Base-by-base conservation (phyloP, 257 asterid genomes). In the Petrea volubilis region DNA sequence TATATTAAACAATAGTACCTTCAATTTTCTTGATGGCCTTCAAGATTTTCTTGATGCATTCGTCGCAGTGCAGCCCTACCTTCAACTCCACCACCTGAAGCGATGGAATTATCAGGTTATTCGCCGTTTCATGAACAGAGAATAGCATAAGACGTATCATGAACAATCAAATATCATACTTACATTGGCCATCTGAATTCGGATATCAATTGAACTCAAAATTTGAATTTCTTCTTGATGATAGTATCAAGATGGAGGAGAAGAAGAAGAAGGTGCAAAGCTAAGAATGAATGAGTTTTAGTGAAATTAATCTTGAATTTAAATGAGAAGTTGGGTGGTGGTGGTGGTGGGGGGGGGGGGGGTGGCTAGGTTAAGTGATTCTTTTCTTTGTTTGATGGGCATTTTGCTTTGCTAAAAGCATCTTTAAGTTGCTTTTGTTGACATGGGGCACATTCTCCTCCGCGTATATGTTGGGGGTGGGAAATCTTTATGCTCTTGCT, bases 21-120 rank as follows among this genome's bases (percentile, higher is more conserved):
- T 90, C 96, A 43, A 93, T 80, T 77, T 93, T 93, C 86, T 93
- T 93, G 88, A 90, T 87, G 79, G 96, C 86, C 85, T 90, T 90
- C 83, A 93, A 72, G 85, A 93, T 93, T 77, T 88, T 87, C 91
- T 86, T 90, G 81, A 88, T 90, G 85, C 97, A 93, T 71, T 89
- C 92, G 3, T 82, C 91, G 41, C 97, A 91, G 83, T 91, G 98
- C 56, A 93, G 47, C n/a, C 95, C 95, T 3, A 93, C 96, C 84
- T 84, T 91, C 85, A 93, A 73, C 74, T 90, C 92, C 64, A 93
- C 98, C 49, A 87, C 92, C 98, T 93, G 59, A 17, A 1, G 29
- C 43, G 23, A 59, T 21, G 58, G 67, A 44, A 13, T 12, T 2
- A 47, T n/a, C 20, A 3, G 51, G 8, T 17, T 17, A 47, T 17